Evolutionary conservation across 805 yeast species (phyloP).

Genomic region (Wickerhamiella spandovensis): DNA sequence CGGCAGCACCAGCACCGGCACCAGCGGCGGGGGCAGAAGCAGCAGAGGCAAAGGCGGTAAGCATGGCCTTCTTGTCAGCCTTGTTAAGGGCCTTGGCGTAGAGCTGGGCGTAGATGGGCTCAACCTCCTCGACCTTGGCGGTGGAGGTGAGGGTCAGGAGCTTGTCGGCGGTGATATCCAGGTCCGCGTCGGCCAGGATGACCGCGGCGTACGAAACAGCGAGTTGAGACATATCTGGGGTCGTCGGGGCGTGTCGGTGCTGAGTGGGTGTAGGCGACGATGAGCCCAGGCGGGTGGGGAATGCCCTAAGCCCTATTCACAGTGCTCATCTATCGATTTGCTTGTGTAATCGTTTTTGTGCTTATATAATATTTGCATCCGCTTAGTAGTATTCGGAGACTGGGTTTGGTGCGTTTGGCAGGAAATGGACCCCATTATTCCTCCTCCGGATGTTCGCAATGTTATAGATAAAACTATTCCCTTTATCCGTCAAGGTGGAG

Average conservation of each 20-base stretch:
- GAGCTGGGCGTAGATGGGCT: constrained; percentile 68
- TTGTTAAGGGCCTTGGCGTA: constrained; percentile 81
- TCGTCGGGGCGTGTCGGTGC: neutral
- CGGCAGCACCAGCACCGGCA: constrained; percentile 50
- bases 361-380: neutral
- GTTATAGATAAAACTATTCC: constrained; percentile 48
- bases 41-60: constrained; percentile 53
- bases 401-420: too few relatives aligned
- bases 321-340: neutral
- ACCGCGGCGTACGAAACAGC: constrained; percentile 58
- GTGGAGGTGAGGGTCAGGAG: constrained; percentile 62
- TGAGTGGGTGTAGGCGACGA: neutral
- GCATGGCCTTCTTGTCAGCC: constrained; percentile 69
- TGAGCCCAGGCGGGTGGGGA: neutral
- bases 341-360: neutral
- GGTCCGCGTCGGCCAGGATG: constrained; percentile 93
- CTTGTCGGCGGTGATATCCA: constrained; percentile 84
- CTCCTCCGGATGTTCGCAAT: constrained; percentile 40
- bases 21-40: constrained; percentile 49
- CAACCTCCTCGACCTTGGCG: constrained; percentile 53
- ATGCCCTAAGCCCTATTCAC: neutral
- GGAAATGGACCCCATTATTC: constrained; percentile 20
- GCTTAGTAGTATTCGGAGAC: too few relatives aligned
- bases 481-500: neutral
- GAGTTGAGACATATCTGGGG: constrained; percentile 15